Conservation (phyloP, 805 yeast genomes). For the Kodamaea kakaduensis region DNA sequence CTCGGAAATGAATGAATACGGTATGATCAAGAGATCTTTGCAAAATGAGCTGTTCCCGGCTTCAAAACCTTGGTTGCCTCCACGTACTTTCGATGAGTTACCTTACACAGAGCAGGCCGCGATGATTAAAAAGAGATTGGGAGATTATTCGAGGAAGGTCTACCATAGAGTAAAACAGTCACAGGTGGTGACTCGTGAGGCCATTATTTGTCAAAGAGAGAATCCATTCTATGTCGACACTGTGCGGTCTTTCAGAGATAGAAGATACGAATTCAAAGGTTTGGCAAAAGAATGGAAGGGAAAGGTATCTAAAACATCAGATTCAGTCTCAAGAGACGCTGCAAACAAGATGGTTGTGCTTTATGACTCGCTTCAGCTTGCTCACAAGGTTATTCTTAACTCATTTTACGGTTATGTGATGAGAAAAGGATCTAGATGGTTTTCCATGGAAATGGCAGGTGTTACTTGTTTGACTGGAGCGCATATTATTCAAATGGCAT, state of each 20-base stretch:
- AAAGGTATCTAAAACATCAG: slow-evolving; percentile 52
- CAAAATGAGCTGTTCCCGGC: slow-evolving; percentile 76
- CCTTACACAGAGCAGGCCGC: slow-evolving; percentile 73
- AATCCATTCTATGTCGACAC: slow-evolving; percentile 96
- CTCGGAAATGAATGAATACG: slow-evolving; percentile 85
- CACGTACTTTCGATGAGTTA: slow-evolving; percentile 69
- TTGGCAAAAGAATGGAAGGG: slow-evolving; percentile 93
- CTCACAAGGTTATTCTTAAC: slow-evolving; percentile 93
- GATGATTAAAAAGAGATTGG: slow-evolving; percentile 68
- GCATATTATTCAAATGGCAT: slow-evolving; percentile 95
- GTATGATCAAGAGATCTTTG: slow-evolving; percentile 80
- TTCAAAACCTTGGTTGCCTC: slow-evolving; percentile 50
- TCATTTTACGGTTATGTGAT: slow-evolving; percentile 97
- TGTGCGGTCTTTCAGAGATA: slow-evolving; percentile 89
- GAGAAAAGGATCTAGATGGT: slow-evolving; percentile 99
- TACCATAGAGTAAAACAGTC: slow-evolving; percentile 79
- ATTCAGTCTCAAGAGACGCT: slow-evolving; percentile 68
- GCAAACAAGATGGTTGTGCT: slow-evolving; percentile 91
- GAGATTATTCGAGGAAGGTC: slow-evolving; percentile 81
- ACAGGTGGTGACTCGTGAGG: slow-evolving; percentile 82
- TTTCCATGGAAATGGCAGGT: slow-evolving; percentile 99
- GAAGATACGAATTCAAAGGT: slow-evolving; percentile 93
- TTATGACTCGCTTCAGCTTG: slow-evolving; percentile 92
- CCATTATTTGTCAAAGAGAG: slow-evolving; percentile 94
- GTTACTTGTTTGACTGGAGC: slow-evolving; percentile 98